These are phyloP conservation scores for Myxozyma kluyveri DNA, from an alignment of 805 yeast species.

Conservation along the genomic window DNA sequence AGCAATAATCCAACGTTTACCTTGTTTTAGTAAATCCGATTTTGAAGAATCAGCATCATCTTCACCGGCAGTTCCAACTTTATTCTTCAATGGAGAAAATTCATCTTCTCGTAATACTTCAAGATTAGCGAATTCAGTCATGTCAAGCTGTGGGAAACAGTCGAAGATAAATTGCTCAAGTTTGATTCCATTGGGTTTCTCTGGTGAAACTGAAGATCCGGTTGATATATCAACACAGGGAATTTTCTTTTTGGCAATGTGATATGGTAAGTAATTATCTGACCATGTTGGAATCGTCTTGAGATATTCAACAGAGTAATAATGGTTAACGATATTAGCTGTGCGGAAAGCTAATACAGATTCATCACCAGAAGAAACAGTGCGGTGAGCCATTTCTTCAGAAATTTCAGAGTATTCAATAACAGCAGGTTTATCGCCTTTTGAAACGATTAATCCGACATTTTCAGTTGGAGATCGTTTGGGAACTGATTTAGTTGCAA, in stretches of 20 bases:
- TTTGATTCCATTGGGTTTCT: constrained; percentile 83
- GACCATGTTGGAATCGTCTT: constrained; percentile 64
- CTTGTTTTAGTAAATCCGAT: constrained; percentile 58
- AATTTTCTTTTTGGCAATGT: constrained; percentile 89
- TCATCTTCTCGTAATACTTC: constrained; percentile 85
- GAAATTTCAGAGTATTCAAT: constrained; percentile 93
- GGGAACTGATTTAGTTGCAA: constrained; percentile 93
- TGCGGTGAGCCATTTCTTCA: constrained; percentile 63
- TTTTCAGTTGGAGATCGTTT: constrained; percentile 83
- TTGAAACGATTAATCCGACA: constrained; percentile 82
- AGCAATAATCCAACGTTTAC: constrained; percentile 67
- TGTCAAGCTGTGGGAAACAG: constrained; percentile 75
- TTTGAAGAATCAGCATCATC: constrained; percentile 86
- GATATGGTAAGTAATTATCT: constrained; percentile 77
- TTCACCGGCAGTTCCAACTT: constrained; percentile 44
- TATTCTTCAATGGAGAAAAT: constrained; percentile 92
- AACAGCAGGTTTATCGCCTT: constrained; percentile 70
- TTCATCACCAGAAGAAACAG: constrained; percentile 43
- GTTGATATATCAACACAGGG: constrained; percentile 52
- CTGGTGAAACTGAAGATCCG: constrained; percentile 57
- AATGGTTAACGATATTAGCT: constrained; percentile 96
- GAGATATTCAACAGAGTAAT: constrained; percentile 79
- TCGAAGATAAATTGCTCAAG: constrained; percentile 97
- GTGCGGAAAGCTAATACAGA: constrained; percentile 67
- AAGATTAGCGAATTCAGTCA: constrained; percentile 77